These are phyloP conservation scores for Phytophthora palmivora DNA, from an alignment of 352 stramenopile species.

Conservation along the genomic window DNA sequence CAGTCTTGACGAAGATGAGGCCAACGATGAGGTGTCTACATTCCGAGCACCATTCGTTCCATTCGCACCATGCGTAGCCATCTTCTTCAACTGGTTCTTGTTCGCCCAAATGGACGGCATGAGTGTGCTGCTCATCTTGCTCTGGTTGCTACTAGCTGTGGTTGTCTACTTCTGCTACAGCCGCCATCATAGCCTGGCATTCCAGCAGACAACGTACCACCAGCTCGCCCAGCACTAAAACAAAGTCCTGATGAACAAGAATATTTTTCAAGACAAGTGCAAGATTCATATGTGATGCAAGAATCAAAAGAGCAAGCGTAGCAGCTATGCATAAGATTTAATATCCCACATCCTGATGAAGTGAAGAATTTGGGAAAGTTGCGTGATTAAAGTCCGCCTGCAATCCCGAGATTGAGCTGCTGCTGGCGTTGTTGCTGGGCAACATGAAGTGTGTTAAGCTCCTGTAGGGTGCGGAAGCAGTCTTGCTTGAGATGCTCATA, in stretches of 20 bases:
- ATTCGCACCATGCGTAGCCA: constrained; percentile 79
- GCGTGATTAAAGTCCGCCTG: constrained; percentile 22
- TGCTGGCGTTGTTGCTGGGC: constrained; percentile 53
- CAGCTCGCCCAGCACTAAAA: constrained; percentile 47
- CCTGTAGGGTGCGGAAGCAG: constrained; percentile 75
- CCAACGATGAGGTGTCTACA: constrained; percentile 40
- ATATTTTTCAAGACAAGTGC: constrained; percentile 2
- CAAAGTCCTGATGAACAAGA: constrained; percentile 2
- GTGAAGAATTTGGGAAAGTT: background rate
- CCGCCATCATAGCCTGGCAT: constrained; percentile 69
- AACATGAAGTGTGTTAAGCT: constrained; percentile 79
- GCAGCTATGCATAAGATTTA: constrained; percentile 17
- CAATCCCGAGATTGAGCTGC: constrained; percentile 29
- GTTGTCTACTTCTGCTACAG: constrained; percentile 78
- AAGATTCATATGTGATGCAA: constrained; percentile 5
- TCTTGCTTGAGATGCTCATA: constrained; percentile 89
- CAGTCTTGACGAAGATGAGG: constrained; percentile 36
- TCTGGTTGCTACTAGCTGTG: constrained; percentile 77
- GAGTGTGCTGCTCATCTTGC: constrained; percentile 66
- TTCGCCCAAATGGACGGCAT: constrained; percentile 81
- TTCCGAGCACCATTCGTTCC: constrained; percentile 81
- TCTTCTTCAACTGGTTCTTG: constrained; percentile 92
- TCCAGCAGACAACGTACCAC: constrained; percentile 72
- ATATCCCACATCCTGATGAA: constrained; percentile 5
- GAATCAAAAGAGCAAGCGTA: constrained; percentile 7